Base-by-base conservation (phyloP, 2,329 filamentous ascomycete species). In the Colletotrichum horii region DNA sequence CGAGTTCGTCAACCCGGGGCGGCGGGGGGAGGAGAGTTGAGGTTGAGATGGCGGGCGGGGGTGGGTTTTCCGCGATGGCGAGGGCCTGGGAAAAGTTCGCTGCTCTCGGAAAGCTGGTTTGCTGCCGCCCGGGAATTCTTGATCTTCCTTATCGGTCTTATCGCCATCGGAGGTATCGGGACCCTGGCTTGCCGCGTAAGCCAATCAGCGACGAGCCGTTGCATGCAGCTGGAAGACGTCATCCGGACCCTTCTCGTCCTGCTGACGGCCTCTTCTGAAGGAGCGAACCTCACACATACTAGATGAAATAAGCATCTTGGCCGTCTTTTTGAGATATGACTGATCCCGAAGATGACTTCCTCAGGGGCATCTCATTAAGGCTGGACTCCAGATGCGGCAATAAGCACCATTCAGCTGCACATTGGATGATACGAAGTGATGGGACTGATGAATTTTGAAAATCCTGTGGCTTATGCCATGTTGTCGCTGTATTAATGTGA, bases 61-160 rank as follows among this genome's bases (percentile, higher is more conserved):
- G 36, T 66, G 58, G 58, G 65, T 34, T 76, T 55, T 58, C n/a
- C 65, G 28, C 58, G 26, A 71, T 66, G 55, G 61, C 64, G 48
- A 76, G 56, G 28, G 32, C 66, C n/a, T 24, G 32, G 55, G 65
- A 75, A 75, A 75, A 71, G 71, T 70, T 75, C 72, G 72, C 30
- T 56, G 73, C 30, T 62, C 55, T 32, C 55, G 62, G 66, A 70
- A 52, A 64, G 52, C 30, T 32, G 69, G 36, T 55, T 43, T 55
- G 34, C 30, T 26, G 28, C 55, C 36, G 58, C 58, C 26, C 22
- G 26, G 55, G 55, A 62, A 56, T 67, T 67, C 69, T 66, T 38
- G 70, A 24, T 48, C 55, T 16, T 11, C 26, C 70, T 76, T 76
- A 74, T 76, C 74, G 24, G 30, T 4, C 73, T 76, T 76, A 75